Percentiles rank a stretch among this genome's conserved stretches.
Conservation (phyloP, 257 asterid species). For the Plantago major region DNA sequence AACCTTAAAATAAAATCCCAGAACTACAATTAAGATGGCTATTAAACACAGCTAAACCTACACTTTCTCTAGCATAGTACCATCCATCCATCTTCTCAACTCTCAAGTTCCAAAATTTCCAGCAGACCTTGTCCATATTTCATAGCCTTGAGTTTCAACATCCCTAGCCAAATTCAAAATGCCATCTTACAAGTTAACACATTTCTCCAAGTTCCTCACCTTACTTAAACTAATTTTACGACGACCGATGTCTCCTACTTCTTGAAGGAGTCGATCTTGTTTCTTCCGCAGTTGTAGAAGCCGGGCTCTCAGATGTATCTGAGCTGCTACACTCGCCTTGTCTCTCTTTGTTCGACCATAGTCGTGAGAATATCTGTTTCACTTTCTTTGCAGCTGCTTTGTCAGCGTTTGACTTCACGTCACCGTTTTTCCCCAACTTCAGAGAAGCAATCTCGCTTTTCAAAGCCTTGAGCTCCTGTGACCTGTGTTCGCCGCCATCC, state of each 20-base stretch:
- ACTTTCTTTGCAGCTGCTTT: slow-evolving; percentile 41
- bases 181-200: slow-evolving; percentile 12
- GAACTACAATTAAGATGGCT: slow-evolving; percentile 1
- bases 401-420: slow-evolving; percentile 32
- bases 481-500: slow-evolving; percentile 64
- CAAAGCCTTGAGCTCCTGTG: slow-evolving; percentile 64
- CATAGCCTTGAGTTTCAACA: no score
- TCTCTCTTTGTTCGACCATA: slow-evolving; percentile 79
- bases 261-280: slow-evolving; percentile 56
- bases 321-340: slow-evolving; percentile 73
- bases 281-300: slow-evolving; percentile 71
- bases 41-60: background rate
- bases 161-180: background rate
- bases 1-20: background rate
- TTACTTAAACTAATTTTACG: slow-evolving; percentile 18
- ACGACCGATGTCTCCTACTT: slow-evolving; percentile 49
- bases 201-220: slow-evolving; percentile 7
- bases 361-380: slow-evolving; percentile 52
- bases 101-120: slow-evolving; percentile 1
- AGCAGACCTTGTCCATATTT: background rate
- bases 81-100: background rate
- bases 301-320: slow-evolving; percentile 76
- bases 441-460: slow-evolving; percentile 55
- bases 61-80: background rate
- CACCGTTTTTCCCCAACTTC: slow-evolving; percentile 35